phyloP scores from a whole-genome alignment of 345 rosid genomes.

The Citrus unshiu region DNA sequence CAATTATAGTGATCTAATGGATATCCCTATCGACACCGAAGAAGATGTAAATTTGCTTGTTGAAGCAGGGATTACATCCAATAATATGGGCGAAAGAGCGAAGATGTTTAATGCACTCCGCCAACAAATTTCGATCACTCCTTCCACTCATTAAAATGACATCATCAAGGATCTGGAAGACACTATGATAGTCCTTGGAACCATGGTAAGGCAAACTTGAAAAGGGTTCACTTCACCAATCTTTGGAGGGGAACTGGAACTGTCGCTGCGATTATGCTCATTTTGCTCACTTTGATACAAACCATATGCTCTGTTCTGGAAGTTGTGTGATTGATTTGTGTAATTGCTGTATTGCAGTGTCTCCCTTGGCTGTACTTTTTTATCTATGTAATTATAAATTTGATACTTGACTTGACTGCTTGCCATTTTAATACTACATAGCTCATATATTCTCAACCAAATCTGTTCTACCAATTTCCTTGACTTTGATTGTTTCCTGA shows the following conservation, averaged over 20 bases:
- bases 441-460: no score
- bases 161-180: neutral
- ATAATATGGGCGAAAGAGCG: neutral
- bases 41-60: constrained; percentile 19
- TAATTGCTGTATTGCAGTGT: no score
- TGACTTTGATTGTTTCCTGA: no score
- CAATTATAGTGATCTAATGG: neutral
- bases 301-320: neutral
- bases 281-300: constrained; percentile 9
- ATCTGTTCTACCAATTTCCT: no score
- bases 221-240: constrained; percentile 11
- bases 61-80: constrained; percentile 5
- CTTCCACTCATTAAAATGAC: neutral
- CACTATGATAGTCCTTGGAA: neutral
- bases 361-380: no score
- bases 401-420: no score
- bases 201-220: neutral
- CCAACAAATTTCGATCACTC: neutral
- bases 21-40: constrained; percentile 3
- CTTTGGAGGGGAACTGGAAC: constrained; percentile 17
- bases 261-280: constrained; percentile 1
- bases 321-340: no score
- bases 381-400: no score
- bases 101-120: constrained; percentile 9
- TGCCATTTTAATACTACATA: no score